These are phyloP conservation scores for Rhododendron molle DNA, from an alignment of 148 eudicot species.

Conservation along the genomic window DNA sequence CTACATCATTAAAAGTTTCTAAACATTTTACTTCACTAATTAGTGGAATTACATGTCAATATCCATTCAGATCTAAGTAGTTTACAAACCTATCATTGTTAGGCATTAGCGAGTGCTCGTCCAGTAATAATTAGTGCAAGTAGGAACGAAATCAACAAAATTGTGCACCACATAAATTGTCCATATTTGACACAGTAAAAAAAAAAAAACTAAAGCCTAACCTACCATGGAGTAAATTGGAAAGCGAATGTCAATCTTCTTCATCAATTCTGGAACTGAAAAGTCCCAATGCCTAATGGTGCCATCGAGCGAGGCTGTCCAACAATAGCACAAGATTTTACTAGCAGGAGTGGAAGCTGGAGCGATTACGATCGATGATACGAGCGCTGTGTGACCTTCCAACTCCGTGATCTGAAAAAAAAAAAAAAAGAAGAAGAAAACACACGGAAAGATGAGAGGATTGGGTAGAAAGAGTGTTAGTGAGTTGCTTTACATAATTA, in stretches of 20 bases:
- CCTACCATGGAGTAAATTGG: constrained; percentile 79
- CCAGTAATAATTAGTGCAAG: too few species aligned
- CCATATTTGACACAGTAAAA: too few species aligned
- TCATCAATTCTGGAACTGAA: constrained; percentile 53
- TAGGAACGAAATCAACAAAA: too few species aligned
- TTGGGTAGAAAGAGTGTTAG: background rate
- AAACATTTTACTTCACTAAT: too few species aligned
- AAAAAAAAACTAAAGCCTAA: background rate
- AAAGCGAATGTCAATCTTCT: constrained; percentile 46
- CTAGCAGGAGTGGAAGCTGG: constrained; percentile 41
- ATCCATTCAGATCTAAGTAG: too few species aligned
- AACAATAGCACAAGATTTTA: constrained; percentile 62
- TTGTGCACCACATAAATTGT: too few species aligned
- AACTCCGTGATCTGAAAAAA: constrained; percentile 56
- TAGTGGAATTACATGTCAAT: too few species aligned
- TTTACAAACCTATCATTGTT: too few species aligned
- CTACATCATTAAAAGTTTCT: too few species aligned
- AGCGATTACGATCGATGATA: constrained; percentile 69
- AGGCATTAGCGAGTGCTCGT: too few species aligned
- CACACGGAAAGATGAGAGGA: background rate
- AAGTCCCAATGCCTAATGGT: constrained; percentile 87
- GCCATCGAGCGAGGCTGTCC: constrained; percentile 90
- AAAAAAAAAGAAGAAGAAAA: too few species aligned
- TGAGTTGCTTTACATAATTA: background rate
- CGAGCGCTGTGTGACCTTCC: constrained; percentile 71